phyloP scores from a whole-genome alignment of 192 early-diverging fungal genomes.

The Rhizophagus clarus region DNA sequence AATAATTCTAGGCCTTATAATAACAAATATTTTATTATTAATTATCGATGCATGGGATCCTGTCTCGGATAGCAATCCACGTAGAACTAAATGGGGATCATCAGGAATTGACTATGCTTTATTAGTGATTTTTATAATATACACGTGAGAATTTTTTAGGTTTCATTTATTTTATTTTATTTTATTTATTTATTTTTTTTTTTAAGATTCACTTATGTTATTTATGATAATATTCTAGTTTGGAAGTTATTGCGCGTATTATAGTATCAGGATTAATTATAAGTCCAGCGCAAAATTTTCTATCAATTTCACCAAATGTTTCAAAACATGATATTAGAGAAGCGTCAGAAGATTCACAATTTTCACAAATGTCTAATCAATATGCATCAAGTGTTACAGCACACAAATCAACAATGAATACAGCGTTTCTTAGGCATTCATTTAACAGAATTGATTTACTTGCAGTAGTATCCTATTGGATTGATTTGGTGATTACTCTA shows the following conservation, averaged over 20 bases:
- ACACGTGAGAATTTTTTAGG: slow-evolving; percentile 48
- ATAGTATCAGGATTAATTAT: slow-evolving; percentile 33
- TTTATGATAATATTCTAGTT: slow-evolving; percentile 35
- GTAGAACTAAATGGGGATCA: slow-evolving; percentile 41
- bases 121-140: slow-evolving; percentile 50
- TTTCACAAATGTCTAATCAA: slow-evolving; percentile 4
- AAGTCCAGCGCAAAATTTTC: background rate
- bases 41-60: slow-evolving; percentile 44
- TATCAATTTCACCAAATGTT: slow-evolving; percentile 13
- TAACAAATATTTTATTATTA: slow-evolving; percentile 46
- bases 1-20: slow-evolving; percentile 47
- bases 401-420: slow-evolving; percentile 37
- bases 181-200: too few species aligned
- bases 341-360: slow-evolving; percentile 25
- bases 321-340: background rate
- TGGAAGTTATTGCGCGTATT: slow-evolving; percentile 42
- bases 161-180: too few species aligned
- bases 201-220: background rate
- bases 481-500: slow-evolving; percentile 50
- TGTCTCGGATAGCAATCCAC: slow-evolving; percentile 25
- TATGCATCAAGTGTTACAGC: background rate
- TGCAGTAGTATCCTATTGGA: slow-evolving; percentile 56
- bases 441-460: slow-evolving; percentile 64
- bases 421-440: slow-evolving; percentile 59
- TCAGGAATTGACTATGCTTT: slow-evolving; percentile 54